phyloP scores from a whole-genome alignment of 139 green algal genomes.

The Yamagishiella unicocca region DNA sequence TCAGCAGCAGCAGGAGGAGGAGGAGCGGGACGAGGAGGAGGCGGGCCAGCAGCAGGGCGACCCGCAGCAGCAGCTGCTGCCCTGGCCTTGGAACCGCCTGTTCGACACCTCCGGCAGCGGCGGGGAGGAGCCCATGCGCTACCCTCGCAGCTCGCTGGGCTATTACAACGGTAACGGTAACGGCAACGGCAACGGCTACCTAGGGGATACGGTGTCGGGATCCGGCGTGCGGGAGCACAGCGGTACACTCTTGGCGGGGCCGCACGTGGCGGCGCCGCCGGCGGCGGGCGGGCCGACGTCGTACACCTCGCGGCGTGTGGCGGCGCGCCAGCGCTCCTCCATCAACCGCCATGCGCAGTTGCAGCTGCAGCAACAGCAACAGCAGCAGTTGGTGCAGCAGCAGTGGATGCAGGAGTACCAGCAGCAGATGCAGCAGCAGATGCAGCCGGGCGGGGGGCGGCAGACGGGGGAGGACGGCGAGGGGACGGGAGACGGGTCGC shows the following conservation, averaged over 20 bases:
- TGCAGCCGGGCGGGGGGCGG: neutral
- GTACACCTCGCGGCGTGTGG: conserved; percentile 24
- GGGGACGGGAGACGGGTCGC: no score
- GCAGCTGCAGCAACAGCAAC: conserved; percentile 27
- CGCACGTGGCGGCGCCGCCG: neutral
- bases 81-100: conserved; percentile 27
- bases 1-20: neutral
- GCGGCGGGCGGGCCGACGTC: neutral
- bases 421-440: neutral
- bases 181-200: neutral
- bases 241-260: neutral
- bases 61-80: neutral
- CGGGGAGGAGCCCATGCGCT: neutral
- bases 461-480: no score
- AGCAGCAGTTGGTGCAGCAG: conserved; percentile 24
- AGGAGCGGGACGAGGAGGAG: neutral
- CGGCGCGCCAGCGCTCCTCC: neutral
- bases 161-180: no score
- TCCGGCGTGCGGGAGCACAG: neutral
- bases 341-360: neutral
- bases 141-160: no score
- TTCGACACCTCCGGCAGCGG: neutral
- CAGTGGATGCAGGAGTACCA: conserved; percentile 20
- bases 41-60: neutral
- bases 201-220: neutral